Percentiles rank a stretch among this genome's conserved stretches.
These are phyloP conservation scores for Marasmius oreades DNA, from an alignment of 1,284 basidiomycete species.

Conservation along the genomic window DNA sequence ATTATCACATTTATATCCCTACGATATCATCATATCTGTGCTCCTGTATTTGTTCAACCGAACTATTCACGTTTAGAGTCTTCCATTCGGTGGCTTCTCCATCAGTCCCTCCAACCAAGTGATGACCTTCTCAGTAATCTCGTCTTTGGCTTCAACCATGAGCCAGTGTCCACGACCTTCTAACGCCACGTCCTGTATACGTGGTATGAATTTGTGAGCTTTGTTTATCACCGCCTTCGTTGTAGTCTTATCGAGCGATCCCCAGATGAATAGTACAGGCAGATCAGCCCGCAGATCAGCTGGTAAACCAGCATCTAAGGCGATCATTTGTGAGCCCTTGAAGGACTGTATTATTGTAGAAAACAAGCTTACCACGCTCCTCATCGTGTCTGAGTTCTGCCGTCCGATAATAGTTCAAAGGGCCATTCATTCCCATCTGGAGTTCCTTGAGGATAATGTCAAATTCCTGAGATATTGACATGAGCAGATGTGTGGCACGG, in stretches of 20 bases:
- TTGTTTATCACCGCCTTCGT: conserved; percentile 33
- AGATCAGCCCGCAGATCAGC: conserved; percentile 40
- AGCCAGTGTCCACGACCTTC: conserved; percentile 65
- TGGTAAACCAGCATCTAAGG: conserved; percentile 39
- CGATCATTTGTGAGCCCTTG: no score
- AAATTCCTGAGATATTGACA: conserved; percentile 41
- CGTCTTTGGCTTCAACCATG: conserved; percentile 54
- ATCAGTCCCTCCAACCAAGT: conserved; percentile 42
- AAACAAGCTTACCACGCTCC: conserved; percentile 44
- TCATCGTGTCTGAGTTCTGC: conserved; percentile 54
- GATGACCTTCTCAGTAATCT: conserved; percentile 42
- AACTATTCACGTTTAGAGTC: no score
- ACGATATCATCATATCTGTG: no score
- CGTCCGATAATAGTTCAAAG: conserved; percentile 70
- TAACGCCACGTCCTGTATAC: conserved; percentile 45
- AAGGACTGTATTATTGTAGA: conserved; percentile 12
- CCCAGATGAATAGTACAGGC: conserved; percentile 61
- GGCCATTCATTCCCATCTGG: conserved; percentile 56
- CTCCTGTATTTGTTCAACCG: no score
- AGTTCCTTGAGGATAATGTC: conserved; percentile 44
- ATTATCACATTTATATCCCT: not conserved
- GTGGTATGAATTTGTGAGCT: conserved; percentile 43
- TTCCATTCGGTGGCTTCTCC: conserved; percentile 4
- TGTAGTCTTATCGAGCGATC: conserved; percentile 46
- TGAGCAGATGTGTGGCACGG: not conserved